Base-by-base conservation (phyloP, 2,329 filamentous ascomycete genomes). In the Verticillium klebahnii region DNA sequence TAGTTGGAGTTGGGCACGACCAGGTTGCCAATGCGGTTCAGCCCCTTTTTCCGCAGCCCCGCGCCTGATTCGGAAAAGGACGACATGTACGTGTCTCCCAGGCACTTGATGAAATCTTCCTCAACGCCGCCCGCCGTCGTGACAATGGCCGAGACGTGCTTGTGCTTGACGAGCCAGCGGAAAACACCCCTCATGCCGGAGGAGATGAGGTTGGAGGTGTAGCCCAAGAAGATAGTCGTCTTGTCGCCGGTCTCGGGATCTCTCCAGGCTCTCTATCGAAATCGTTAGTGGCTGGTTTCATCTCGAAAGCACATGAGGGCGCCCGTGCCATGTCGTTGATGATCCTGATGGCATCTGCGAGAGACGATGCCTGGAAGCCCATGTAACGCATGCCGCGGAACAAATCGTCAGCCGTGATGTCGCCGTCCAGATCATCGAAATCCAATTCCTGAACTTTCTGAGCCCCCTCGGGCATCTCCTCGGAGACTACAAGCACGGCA, bases 51-150 rank as follows among this genome's bases (percentile, higher is more conserved):
- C 45, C 95, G 91, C 25, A 99, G 84, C 1, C 86, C 85, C 9
- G 90, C 89, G 15, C 95, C 95, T 1, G 84, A 78, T 0, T 91
- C 88, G 59, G 84, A 86, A 77, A 98, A 99, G 1, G 91, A 89
- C 55, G 92, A 92, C 72, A 98, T 87, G 75, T 97, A 99, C 0
- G 95, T 99, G 59, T 92, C 89, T 12, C 90, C 95, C 2, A 99
- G 87, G 70, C 95, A 99, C 80, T 99, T 99, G 83, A 99, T 99
- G 62, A 99, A 88, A 76, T 99, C 95, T 74, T 99, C 95, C 76
- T 99, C 95, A 59, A 99, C 86, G 58, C 95, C 95, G 55, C 95
- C 95, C 0, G 95, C 95, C 0, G 95, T 97, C 29, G 95, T 97
- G 64, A 99, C 95, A 70, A 99, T 92, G 67, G 90, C 91, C 1